phyloP scores from a whole-genome alignment of 768 basidiomycete species.

The Gyrodon lividus region DNA sequence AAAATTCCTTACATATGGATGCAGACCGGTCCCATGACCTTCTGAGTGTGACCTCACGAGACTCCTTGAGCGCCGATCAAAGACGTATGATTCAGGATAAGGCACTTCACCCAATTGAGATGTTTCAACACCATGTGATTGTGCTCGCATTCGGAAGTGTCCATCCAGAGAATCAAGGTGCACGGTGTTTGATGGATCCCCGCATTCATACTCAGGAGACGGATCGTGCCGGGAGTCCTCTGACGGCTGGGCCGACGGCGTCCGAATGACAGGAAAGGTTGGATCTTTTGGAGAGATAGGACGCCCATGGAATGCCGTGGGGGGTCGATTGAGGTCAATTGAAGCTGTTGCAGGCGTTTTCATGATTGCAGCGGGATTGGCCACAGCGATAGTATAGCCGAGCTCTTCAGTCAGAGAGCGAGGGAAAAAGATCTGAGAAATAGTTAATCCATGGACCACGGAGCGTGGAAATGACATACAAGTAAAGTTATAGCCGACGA shows the following conservation, averaged over 20 bases:
- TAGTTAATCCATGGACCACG: neutral
- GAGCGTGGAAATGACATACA: slow-evolving; percentile 40
- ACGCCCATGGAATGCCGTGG: slow-evolving; percentile 4
- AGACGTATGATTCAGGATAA: slow-evolving; percentile 24
- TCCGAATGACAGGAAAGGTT: slow-evolving; percentile 23
- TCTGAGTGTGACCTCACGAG: slow-evolving; percentile 32
- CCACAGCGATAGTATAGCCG: slow-evolving; percentile 48
- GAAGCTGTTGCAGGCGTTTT: slow-evolving; percentile 30
- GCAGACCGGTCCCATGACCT: slow-evolving; percentile 21
- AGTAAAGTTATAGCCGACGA: slow-evolving; percentile 81
- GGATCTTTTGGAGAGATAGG: slow-evolving; percentile 23
- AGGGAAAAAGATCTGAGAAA: slow-evolving; percentile 69
- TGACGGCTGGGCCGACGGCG: slow-evolving; percentile 17
- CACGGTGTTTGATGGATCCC: slow-evolving; percentile 20
- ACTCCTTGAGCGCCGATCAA: slow-evolving; percentile 27
- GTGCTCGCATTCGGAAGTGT: slow-evolving; percentile 24
- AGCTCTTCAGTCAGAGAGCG: slow-evolving; percentile 65
- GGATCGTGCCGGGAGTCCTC: slow-evolving; percentile 28
- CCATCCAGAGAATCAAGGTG: slow-evolving; percentile 21
- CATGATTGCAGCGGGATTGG: slow-evolving; percentile 18
- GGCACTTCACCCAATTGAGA: slow-evolving; percentile 5
- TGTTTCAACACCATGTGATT: slow-evolving; percentile 8
- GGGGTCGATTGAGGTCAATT: slow-evolving; percentile 19
- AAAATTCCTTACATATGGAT: slow-evolving; percentile 29
- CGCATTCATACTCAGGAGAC: slow-evolving; percentile 42